Conservation (phyloP, 768 basidiomycete genomes). For the Fomitopsis serialis region DNA sequence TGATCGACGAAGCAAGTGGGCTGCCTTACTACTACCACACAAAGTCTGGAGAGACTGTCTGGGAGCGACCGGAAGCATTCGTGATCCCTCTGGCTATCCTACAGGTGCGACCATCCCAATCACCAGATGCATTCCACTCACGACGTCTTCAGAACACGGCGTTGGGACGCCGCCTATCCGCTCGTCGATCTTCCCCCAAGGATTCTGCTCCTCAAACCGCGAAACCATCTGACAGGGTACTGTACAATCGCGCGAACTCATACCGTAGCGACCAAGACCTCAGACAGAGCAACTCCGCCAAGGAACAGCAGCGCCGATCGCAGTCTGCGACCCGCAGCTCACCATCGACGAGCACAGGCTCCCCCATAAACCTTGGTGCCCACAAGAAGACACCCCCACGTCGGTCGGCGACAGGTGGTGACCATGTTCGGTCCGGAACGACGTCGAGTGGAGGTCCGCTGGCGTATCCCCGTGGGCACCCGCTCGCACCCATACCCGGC, state of each 20-base stretch:
- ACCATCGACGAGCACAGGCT: slow-evolving; percentile 5
- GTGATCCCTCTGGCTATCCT: slow-evolving; percentile 88
- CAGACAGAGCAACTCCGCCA: background rate
- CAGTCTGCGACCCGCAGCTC: slow-evolving; percentile 21
- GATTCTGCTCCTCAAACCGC: slow-evolving; percentile 4
- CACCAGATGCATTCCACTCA: background rate
- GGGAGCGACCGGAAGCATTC: slow-evolving; percentile 87
- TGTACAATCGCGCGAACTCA: slow-evolving; percentile 21
- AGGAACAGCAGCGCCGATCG: slow-evolving; percentile 15
- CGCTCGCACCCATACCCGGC: slow-evolving; percentile 32
- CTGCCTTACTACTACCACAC: slow-evolving; percentile 94
- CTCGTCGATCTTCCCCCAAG: slow-evolving; percentile 9
- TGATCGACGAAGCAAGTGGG: slow-evolving; percentile 78
- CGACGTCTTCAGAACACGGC: slow-evolving; percentile 57
- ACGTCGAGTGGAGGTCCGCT: slow-evolving; percentile 13
- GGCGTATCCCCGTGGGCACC: slow-evolving; percentile 22
- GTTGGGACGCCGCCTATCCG: slow-evolving; percentile 62
- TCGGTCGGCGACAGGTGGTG: slow-evolving; percentile 11
- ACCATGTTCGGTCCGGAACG: slow-evolving; percentile 9
- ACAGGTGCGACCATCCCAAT: slow-evolving; percentile 45
- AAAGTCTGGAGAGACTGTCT: slow-evolving; percentile 84
- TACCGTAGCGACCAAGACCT: slow-evolving; percentile 14
- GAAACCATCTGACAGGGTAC: slow-evolving; percentile 6
- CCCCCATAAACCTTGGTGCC: background rate
- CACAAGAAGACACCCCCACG: slow-evolving; percentile 1